These are phyloP conservation scores for Stephania cephalantha DNA, from an alignment of 164 flowering plant species.

Conservation along the genomic window DNA sequence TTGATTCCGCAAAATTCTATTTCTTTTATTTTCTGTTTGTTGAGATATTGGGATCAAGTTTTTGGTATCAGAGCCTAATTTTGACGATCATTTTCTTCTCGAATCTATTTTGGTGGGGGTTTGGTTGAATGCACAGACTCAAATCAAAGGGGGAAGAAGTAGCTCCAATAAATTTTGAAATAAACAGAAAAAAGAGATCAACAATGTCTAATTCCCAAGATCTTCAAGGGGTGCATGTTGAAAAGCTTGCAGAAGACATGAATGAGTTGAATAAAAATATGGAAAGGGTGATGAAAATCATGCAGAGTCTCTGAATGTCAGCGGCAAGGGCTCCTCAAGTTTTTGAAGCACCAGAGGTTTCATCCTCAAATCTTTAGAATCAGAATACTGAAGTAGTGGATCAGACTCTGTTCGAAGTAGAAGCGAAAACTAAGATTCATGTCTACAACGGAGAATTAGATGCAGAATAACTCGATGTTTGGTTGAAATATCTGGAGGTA, in stretches of 20 bases:
- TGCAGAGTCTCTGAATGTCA: neutral
- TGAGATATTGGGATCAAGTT: too few relatives aligned
- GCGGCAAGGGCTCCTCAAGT: neutral
- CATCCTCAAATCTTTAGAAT: too few relatives aligned
- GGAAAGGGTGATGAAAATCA: neutral
- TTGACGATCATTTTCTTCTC: too few relatives aligned
- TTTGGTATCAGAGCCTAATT: too few relatives aligned
- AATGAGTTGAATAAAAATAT: neutral
- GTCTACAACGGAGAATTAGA: neutral
- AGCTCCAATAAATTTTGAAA: neutral
- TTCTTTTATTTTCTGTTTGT: too few relatives aligned
- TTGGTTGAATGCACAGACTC: neutral
- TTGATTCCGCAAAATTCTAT: too few relatives aligned
- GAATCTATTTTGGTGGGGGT: too few relatives aligned
- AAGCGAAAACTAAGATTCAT: too few relatives aligned
- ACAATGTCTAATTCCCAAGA: neutral
- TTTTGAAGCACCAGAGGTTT: neutral
- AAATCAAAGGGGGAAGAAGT: neutral
- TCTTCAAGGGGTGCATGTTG: too few relatives aligned
- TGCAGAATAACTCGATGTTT: constrained; percentile 6
- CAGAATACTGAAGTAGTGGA: too few relatives aligned
- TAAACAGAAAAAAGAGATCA: neutral
- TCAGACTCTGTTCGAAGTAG: too few relatives aligned
- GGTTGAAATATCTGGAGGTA: constrained; percentile 2
- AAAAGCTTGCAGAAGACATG: neutral